Conservation (phyloP, 1,284 basidiomycete genomes). For the Ganoderma lucidum region DNA sequence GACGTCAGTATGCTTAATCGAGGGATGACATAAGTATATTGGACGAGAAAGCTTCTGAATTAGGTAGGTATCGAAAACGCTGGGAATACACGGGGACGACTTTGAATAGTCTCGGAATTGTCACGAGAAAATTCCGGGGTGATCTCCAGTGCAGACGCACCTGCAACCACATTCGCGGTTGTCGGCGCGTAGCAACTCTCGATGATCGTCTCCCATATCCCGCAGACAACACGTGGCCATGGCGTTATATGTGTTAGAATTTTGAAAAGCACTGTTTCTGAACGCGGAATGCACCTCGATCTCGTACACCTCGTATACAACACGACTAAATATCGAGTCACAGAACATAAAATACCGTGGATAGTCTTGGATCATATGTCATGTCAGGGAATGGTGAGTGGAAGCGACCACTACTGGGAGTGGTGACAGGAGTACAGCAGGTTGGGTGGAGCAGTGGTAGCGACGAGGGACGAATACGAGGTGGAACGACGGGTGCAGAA, state of each 20-base stretch:
- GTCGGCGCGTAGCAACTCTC: not conserved
- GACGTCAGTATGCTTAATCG: too few species aligned
- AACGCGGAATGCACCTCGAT: conserved; percentile 29
- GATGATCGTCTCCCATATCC: not conserved
- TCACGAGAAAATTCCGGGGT: too few species aligned
- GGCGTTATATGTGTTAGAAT: not conserved
- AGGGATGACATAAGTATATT: too few species aligned
- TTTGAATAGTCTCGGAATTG: too few species aligned
- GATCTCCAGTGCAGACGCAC: not conserved
- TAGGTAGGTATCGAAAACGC: too few species aligned
- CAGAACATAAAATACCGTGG: conserved; percentile 38
- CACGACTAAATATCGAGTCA: conserved; percentile 38
- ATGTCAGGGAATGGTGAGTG: conserved; percentile 33
- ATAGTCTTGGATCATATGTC: conserved; percentile 39
- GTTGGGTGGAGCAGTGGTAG: conserved; percentile 21
- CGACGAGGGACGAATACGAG: conserved; percentile 28
- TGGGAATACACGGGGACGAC: too few species aligned
- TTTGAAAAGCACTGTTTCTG: conserved; percentile 15
- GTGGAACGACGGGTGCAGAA: conserved; percentile 26
- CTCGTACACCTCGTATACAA: conserved; percentile 38
- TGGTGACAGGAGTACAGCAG: conserved; percentile 24
- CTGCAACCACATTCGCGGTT: not conserved
- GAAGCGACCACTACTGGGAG: conserved; percentile 30
- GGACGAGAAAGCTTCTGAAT: too few species aligned
- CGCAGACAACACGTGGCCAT: not conserved